Evolutionary conservation across 2,329 filamentous ascomycete species (phyloP).

Genomic region (Neonectria punicea): DNA sequence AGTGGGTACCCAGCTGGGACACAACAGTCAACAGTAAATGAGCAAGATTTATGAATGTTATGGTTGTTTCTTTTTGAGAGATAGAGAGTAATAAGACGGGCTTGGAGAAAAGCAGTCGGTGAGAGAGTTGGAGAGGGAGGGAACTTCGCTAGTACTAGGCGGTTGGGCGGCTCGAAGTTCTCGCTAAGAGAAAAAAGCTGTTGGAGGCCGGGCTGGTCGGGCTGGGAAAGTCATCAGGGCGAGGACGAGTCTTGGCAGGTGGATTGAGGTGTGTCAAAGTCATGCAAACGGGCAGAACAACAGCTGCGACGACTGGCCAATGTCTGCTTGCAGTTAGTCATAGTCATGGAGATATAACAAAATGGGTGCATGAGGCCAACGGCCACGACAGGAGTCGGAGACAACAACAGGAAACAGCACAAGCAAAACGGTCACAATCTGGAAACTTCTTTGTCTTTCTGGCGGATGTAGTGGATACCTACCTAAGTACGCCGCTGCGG

Average conservation of each 20-base stretch:
- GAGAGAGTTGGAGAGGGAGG: neutral
- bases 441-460: constrained; percentile 36
- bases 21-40: neutral
- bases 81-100: no score
- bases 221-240: neutral
- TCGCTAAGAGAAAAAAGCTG: neutral
- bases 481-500: neutral
- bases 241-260: constrained; percentile 26
- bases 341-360: constrained; percentile 26
- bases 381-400: no score
- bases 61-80: no score
- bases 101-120: neutral
- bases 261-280: constrained; percentile 42
- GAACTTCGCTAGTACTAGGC: neutral
- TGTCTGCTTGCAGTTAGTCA: constrained; percentile 36
- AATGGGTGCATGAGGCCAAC: neutral
- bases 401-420: neutral
- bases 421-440: constrained; percentile 12
- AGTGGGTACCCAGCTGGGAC: neutral
- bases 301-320: neutral
- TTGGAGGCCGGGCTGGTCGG: neutral
- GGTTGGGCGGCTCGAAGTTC: neutral
- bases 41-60: no score
- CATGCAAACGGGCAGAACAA: constrained; percentile 35
- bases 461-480: constrained; percentile 16